Percentiles rank a stretch among this genome's conserved stretches.
Conservation (phyloP, 1,139 yeast species). For the Protomyces arabidopsidicola region DNA sequence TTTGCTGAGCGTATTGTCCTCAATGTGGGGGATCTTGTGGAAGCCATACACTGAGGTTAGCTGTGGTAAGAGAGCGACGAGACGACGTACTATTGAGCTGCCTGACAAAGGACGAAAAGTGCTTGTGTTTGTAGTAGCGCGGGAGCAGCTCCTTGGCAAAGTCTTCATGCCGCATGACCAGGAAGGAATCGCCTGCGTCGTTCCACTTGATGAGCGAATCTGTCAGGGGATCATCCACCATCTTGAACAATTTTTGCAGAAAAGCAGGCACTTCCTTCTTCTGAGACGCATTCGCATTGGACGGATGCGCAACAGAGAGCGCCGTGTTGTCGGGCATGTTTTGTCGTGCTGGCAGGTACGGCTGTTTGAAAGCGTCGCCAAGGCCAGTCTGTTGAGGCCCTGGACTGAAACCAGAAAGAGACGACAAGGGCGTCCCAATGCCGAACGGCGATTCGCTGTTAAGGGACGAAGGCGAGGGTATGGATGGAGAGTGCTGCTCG, state of each 20-base stretch:
- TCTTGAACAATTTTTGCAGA: conserved; percentile 40
- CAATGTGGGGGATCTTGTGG: conserved; percentile 64
- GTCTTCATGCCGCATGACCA: conserved; percentile 76
- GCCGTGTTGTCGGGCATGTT: not conserved
- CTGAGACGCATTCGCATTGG: not conserved
- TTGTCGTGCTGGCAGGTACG: not conserved
- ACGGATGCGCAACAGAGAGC: not conserved
- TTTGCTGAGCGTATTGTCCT: conserved; percentile 28
- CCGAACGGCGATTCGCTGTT: no score
- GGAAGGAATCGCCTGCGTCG: conserved; percentile 77
- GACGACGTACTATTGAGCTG: conserved; percentile 59
- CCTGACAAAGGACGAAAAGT: conserved; percentile 90
- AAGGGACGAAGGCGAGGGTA: no score
- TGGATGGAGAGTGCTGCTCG: no score
- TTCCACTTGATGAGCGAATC: conserved; percentile 74
- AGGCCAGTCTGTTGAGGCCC: no score
- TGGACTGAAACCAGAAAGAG: no score
- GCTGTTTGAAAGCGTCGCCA: no score
- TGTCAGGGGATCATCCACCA: conserved; percentile 80
- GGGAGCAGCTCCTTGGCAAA: conserved; percentile 83
- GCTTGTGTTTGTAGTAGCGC: conserved; percentile 86
- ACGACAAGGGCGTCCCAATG: no score
- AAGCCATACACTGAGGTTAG: conserved; percentile 68
- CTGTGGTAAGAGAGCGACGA: not conserved
- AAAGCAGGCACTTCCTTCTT: conserved; percentile 28